Base-by-base conservation (phyloP, 73 alveolate species). In the Urostyla sp. region DNA sequence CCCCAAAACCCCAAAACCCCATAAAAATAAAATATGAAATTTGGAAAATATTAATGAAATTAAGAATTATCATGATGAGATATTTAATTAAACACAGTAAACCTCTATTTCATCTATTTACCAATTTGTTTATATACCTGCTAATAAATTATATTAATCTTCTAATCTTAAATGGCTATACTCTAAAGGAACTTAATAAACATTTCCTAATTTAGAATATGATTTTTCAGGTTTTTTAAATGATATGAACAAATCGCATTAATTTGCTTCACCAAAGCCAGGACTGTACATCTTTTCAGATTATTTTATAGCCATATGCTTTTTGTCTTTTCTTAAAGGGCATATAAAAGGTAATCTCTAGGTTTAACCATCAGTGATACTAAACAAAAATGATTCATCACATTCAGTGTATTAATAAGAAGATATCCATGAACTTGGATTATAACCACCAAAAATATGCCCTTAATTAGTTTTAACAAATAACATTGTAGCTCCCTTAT, bases 211-310 rank as follows among this genome's bases (percentile, higher is more conserved):
- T 82, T 79, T 66, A 31, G 90, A 75, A 88, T 92, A 92, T 46
- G 92, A 72, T 80, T 88, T 92, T 38, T 36, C 53, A 36, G 87
- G 84, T 75, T 79, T 76, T 52, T 92, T 92, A 84, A 79, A 92
- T 7, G 94, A 78, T 28, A 92, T 92, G 72, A 92, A 92, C 37
- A 92, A 72, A 72, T 92, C 97, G 43, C 94, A 85, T 26, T 88
- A 80, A 73, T 90, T 87, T 3, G 93, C 91, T 75, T 92, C 95
- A 0, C 97, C 97, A 84, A 89, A 92, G 16, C 97, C 95, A 15
- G 97, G 97, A n/a, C 93, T 77, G 74, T 59, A 88, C 31, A 56
- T 53, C 36, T 82, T 50, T 72, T 92, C 97, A 72, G 88, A 81
- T 53, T 92, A 85, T 61, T 92, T 88, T 55, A 92, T 88, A 43